Conservation (phyloP, 176 grass and related monocot genomes). For the Oryza brachyantha region DNA sequence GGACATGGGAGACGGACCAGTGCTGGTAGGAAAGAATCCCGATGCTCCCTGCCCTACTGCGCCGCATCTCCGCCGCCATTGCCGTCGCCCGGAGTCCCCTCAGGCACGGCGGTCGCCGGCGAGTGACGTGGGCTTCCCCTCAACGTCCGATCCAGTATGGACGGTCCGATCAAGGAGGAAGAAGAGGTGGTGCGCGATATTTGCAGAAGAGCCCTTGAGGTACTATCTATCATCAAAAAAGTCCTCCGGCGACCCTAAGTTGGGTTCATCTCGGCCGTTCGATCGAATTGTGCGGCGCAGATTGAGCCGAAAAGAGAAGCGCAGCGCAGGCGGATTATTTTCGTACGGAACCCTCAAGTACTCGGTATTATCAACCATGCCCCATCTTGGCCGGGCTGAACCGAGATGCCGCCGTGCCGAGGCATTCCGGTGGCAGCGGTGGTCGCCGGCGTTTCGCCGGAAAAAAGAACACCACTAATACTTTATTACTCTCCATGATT, state of each 20-base stretch:
- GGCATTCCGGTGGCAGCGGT: not conserved
- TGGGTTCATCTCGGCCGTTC: not conserved
- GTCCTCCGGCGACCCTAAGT: too few species aligned
- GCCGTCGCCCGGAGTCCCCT: not conserved
- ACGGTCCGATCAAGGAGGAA: not conserved
- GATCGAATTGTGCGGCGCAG: not conserved
- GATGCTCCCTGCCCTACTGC: not conserved
- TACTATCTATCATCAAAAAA: not conserved
- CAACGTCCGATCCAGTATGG: not conserved
- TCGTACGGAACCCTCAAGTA: not conserved
- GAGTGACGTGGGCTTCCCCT: not conserved
- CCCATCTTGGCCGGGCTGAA: not conserved
- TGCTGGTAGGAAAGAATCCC: constrained; percentile 48
- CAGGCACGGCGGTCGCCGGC: not conserved
- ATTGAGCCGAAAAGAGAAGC: not conserved
- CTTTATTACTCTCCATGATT: not conserved
- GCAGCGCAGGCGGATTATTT: not conserved
- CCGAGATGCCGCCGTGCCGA: too few species aligned
- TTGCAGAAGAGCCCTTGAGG: not conserved
- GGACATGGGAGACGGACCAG: constrained; percentile 76
- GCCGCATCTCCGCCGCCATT: not conserved
- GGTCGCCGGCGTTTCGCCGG: not conserved
- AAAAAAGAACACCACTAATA: not conserved
- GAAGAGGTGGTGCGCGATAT: not conserved
- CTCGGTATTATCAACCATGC: not conserved